Base-by-base conservation (phyloP, 2,329 filamentous ascomycete species). In the Cladosporium sp. region DNA sequence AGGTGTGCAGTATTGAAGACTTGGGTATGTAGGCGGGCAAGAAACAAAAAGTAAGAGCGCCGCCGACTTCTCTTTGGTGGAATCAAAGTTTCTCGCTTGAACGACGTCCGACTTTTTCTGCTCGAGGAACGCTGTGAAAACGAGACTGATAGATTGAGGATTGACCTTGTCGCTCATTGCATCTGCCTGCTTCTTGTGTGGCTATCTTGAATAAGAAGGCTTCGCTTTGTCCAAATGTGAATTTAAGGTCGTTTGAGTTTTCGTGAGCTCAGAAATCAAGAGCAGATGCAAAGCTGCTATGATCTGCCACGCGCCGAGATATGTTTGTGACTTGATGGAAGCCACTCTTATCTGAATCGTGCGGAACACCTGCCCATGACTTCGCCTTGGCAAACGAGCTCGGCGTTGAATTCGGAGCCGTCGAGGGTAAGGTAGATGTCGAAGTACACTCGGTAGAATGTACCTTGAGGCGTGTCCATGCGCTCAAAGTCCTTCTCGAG, bases 401-500 rank as follows among this genome's bases (percentile, higher is more conserved):
- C 95, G 62, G 95, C 95, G 73, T 95, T 98, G 83, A 99, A 98
- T 78, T 99, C 95, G 61, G 92, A 96, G 25, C 95, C 95, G 75
- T 99, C 95, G 18, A 99, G 89, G 0, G 95, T 98, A 70, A 99
- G 87, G 79, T 96, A 96, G 66, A 87, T 86, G 70, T 86, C 85
- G 71, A 87, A 86, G 77, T 86, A 86, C 54, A 87, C 85, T 69
- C 92, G 89, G 83, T 97, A 97, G 79, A 97, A 97, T 3, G 92
- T 96, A 68, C 95, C 95, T 79, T 99, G 94, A 6, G 95, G 93
- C 1, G 95, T 98, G 78, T 98, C 95, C 95, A 98, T 98, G 76
- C 95, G 89, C 81, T 99, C 95, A 75, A 99, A 99, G 79, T 99
- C 95, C 81, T 97, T 98, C 79, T 99, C 95, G 14, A 99, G 89